phyloP scores from a whole-genome alignment of 202 grass and related monocot genomes.

The Musa balbisiana region DNA sequence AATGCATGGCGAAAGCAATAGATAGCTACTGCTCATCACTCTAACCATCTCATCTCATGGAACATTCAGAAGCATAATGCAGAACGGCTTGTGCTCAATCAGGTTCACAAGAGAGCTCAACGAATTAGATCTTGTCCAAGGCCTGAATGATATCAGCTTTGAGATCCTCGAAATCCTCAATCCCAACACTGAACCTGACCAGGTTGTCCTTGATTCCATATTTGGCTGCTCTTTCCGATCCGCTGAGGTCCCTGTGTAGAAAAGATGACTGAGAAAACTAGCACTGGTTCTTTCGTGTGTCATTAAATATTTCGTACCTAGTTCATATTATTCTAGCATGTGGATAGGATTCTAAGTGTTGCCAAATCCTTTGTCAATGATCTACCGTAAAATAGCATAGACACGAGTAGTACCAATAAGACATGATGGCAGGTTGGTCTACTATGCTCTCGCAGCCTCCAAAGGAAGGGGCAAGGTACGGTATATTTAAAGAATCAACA shows the following conservation, averaged over 20 bases:
- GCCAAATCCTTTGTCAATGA: not conserved
- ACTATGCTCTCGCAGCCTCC: slow-evolving; percentile 54
- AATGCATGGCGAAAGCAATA: too few species aligned
- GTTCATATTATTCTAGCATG: not conserved
- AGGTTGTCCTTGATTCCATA: slow-evolving; percentile 49
- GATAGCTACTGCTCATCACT: too few species aligned
- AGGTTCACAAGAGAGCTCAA: not conserved
- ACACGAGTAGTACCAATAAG: slow-evolving; percentile 35
- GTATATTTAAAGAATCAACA: slow-evolving; percentile 39
- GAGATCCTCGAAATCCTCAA: slow-evolving; percentile 53
- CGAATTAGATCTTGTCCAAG: slow-evolving; percentile 32
- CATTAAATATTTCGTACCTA: not conserved
- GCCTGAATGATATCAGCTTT: slow-evolving; percentile 45
- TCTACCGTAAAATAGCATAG: not conserved
- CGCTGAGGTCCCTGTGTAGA: slow-evolving; percentile 20
- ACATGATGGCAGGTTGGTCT: slow-evolving; percentile 60
- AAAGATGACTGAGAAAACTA: not conserved
- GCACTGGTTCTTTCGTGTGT: not conserved
- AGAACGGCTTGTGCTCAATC: not conserved
- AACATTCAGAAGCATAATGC: not conserved
- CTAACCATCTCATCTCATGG: too few species aligned
- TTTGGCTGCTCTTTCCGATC: slow-evolving; percentile 29
- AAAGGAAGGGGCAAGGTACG: slow-evolving; percentile 31
- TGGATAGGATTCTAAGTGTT: too few species aligned
- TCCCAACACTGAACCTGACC: slow-evolving; percentile 53